phyloP scores from a whole-genome alignment of 192 early-diverging fungal genomes.

The Fimicolochytrium jonesii region DNA sequence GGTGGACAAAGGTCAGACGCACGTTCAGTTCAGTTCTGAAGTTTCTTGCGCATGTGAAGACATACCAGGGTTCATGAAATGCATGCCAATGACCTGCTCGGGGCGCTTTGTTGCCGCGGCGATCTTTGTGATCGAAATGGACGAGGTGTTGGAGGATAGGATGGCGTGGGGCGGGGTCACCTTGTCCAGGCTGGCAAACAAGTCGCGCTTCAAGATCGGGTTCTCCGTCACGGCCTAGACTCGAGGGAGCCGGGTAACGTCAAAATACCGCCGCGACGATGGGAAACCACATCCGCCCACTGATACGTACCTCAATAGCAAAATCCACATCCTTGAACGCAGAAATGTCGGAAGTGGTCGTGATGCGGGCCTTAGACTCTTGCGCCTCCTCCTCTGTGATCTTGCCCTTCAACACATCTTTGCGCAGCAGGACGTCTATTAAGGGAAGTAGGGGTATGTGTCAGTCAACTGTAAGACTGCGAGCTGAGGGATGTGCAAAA shows the following conservation, averaged over 20 bases:
- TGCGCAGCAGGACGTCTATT: constrained; percentile 75
- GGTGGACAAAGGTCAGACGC: too few species aligned
- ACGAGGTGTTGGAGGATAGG: constrained; percentile 95
- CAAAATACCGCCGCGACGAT: too few species aligned
- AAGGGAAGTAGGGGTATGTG: too few species aligned
- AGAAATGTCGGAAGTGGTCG: constrained; percentile 52
- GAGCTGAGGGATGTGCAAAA: too few species aligned
- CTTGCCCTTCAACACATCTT: constrained; percentile 85
- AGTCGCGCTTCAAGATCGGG: constrained; percentile 69
- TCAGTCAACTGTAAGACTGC: too few species aligned
- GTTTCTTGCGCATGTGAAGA: too few species aligned
- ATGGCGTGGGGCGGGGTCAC: constrained; percentile 67
- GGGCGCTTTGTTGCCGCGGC: constrained; percentile 81
- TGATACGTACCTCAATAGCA: constrained; percentile 68
- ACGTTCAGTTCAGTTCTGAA: constrained; percentile 19
- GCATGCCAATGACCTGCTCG: constrained; percentile 94
- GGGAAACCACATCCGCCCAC: too few species aligned
- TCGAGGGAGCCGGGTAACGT: too few species aligned
- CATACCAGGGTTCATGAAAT: constrained; percentile 96
- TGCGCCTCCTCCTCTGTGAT: constrained; percentile 73
- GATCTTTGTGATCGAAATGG: constrained; percentile 95
- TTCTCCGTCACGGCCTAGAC: constrained; percentile 86
- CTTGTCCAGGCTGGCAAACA: constrained; percentile 75
- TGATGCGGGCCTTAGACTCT: constrained; percentile 59
- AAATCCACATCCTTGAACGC: constrained; percentile 71